Percentiles rank a stretch among this genome's conserved stretches.
These are phyloP conservation scores for Solanum clarkiae DNA, from an alignment of 257 asterid genomes.

Conservation along the genomic window DNA sequence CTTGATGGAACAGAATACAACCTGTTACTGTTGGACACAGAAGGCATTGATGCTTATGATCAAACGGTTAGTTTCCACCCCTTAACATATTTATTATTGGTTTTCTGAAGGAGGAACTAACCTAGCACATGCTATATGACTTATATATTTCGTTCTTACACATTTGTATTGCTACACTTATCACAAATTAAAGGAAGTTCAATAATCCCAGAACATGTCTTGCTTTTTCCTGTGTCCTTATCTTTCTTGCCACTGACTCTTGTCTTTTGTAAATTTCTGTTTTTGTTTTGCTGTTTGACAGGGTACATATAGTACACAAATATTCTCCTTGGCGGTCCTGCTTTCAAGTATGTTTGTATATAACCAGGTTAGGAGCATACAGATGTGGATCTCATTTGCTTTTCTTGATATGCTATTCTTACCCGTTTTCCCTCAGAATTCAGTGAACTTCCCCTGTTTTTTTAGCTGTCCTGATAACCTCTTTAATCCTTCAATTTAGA, in stretches of 20 bases:
- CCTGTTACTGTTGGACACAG: constrained; percentile 83
- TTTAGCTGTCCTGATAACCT: neutral
- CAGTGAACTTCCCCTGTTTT: neutral
- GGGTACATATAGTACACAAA: constrained; percentile 98
- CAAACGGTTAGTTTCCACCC: constrained; percentile 64
- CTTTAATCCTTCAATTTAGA: constrained; percentile 27
- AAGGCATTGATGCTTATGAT: constrained; percentile 99
- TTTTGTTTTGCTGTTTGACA: constrained; percentile 17
- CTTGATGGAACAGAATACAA: constrained; percentile 95
- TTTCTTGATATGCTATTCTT: neutral
- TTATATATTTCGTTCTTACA: neutral
- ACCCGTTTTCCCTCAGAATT: neutral
- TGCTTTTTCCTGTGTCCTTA: neutral
- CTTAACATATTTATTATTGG: neutral
- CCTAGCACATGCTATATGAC: neutral
- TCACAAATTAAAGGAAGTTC: neutral
- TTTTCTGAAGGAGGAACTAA: neutral
- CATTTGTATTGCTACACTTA: neutral
- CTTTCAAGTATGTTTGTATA: constrained; percentile 92
- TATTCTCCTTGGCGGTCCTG: constrained; percentile 97
- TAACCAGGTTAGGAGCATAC: constrained; percentile 60
- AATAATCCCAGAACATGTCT: neutral
- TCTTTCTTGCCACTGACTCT: neutral
- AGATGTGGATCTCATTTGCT: neutral
- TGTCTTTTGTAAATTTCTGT: neutral